Evolutionary conservation across 2,329 filamentous ascomycete species (phyloP), one percentile per base, ranked within the genome.

Genomic region (Pezicula neosporulosa): DNA sequence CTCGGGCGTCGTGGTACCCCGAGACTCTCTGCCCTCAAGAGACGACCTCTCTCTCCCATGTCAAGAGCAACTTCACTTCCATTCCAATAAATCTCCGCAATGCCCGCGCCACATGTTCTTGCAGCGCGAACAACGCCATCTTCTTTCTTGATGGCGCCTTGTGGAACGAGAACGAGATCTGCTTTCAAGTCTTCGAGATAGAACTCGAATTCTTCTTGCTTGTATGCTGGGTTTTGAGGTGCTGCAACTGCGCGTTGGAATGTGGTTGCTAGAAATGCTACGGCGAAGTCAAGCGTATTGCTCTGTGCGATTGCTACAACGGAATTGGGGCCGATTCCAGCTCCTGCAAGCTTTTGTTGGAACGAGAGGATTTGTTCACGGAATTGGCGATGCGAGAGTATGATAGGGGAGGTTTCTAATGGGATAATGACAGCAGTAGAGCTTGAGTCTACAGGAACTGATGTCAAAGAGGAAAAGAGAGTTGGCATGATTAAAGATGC

Each of bases 161-260:
- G 77, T 9, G 90, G 89, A 12, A 95, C 86, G 33, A 95, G 76
- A 27, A 90, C 81, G 53, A 95, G 74, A 33, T 85, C 86, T 4
- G 90, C 92, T 66, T 85, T 89, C 61, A 95, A 77, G 66, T 96
- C 90, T 57, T 91, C 86, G 63, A 96, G 93, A 70, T 94, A 95
- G 71, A 95, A 95, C 68, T 94, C 90, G 67, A 93, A 94, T 69
- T 95, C 90, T 52, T 85, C 85, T 70, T 94, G 89, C 73, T 92
- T 95, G 76, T 95, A 95, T 39, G 85, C 86, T 37, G 90, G 84
- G 69, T 96, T 95, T 58, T 95, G 75, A 15, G 90, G 90, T 3
- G 90, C 90, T 8, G 90, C 90, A 60, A 94, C 86, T 28, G 78
- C 88, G 62, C 90, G 81, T 73, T 94, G 90, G 83, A 86, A 90